Conservation (phyloP, 225 moss, liverwort and hornwort species). For the Neckera pumila region DNA sequence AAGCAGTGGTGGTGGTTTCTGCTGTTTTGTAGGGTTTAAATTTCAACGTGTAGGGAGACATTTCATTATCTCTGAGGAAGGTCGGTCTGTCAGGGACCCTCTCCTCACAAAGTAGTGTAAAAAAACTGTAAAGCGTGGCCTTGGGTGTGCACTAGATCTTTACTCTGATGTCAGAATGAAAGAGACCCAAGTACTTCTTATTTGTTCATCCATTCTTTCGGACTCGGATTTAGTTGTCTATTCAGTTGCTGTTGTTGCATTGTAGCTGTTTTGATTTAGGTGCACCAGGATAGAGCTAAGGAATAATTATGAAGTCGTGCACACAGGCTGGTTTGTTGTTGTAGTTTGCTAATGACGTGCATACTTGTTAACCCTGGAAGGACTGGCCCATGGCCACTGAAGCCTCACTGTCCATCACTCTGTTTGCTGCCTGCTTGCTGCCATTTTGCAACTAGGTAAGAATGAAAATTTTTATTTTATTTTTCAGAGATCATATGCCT, state of each 20-base stretch:
- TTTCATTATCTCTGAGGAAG: neutral
- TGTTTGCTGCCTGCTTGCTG: neutral
- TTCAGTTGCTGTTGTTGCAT: neutral
- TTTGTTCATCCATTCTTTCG: neutral
- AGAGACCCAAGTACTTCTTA: neutral
- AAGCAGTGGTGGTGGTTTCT: neutral
- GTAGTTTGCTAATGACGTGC: neutral
- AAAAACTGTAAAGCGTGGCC: conserved; percentile 5
- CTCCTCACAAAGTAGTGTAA: neutral
- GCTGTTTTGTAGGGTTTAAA: neutral
- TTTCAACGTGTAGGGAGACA: neutral
- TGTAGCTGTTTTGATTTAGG: neutral
- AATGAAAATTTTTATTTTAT: neutral
- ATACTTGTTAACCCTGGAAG: no score
- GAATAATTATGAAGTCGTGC: neutral
- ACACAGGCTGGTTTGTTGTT: neutral
- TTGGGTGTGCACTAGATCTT: neutral
- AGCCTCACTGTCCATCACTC: neutral
- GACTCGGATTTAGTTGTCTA: neutral
- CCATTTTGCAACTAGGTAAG: neutral
- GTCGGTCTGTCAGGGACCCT: neutral
- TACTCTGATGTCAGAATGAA: neutral
- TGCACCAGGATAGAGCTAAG: neutral
- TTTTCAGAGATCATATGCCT: no score
- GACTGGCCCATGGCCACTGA: neutral